Percentiles rank a stretch among this genome's conserved stretches.
phyloP scores from a whole-genome alignment of 768 basidiomycete species.

The Boletus huronensis region DNA sequence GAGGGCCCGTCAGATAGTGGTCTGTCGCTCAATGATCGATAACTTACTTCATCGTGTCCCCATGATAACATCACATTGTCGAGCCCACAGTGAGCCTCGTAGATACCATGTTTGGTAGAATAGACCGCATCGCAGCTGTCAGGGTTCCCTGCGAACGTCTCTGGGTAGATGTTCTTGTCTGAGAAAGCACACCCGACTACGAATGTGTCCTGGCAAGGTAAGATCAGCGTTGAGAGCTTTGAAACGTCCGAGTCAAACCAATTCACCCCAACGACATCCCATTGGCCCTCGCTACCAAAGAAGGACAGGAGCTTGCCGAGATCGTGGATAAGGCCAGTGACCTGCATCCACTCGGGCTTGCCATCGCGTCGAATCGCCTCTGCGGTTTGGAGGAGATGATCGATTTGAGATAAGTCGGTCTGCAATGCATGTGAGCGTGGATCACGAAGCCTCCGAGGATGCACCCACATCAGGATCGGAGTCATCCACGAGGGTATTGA shows the following conservation, averaged over 20 bases:
- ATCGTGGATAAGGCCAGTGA: constrained; percentile 84
- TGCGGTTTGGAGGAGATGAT: constrained; percentile 89
- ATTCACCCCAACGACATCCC: constrained; percentile 89
- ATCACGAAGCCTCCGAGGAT: not conserved
- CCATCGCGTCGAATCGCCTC: constrained; percentile 84
- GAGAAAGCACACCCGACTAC: constrained; percentile 86
- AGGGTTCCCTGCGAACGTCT: constrained; percentile 72
- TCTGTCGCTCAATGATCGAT: constrained; percentile 3
- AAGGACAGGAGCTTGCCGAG: constrained; percentile 84
- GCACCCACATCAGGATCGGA: constrained; percentile 77
- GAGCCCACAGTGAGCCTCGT: constrained; percentile 73
- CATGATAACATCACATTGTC: constrained; percentile 87
- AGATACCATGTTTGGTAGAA: constrained; percentile 71
- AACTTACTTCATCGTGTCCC: constrained; percentile 84
- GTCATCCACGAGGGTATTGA: constrained; percentile 85
- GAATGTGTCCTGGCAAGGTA: constrained; percentile 53
- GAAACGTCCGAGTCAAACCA: not conserved
- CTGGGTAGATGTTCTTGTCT: constrained; percentile 78
- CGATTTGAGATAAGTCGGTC: constrained; percentile 81
- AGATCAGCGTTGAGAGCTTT: not conserved
- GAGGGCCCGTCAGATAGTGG: constrained; percentile 6
- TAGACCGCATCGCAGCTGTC: constrained; percentile 63
- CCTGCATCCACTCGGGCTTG: constrained; percentile 91
- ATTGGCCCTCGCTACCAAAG: constrained; percentile 85
- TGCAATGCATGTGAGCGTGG: constrained; percentile 28